Percentiles rank a stretch among this genome's conserved stretches.
phyloP scores from a whole-genome alignment of 257 asterid genomes.

The Solanum habrochaites region DNA sequence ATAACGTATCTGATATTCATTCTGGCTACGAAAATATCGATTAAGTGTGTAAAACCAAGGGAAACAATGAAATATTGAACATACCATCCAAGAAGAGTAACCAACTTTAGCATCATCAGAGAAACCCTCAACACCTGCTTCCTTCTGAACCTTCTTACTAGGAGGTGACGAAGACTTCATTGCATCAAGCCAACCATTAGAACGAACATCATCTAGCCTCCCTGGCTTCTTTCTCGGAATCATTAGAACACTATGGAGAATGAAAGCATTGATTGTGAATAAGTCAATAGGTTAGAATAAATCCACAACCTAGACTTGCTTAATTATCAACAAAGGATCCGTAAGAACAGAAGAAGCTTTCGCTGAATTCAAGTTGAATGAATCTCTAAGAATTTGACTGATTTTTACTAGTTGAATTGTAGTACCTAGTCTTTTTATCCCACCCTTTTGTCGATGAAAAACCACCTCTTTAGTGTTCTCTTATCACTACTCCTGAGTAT shows the following conservation, averaged over 20 bases:
- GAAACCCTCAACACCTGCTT: conserved; percentile 13
- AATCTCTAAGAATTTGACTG: neutral
- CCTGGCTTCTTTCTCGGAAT: conserved; percentile 41
- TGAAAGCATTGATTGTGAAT: conserved; percentile 36
- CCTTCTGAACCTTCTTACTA: conserved; percentile 30
- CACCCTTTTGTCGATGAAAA: conserved; percentile 48
- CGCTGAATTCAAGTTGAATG: conserved; percentile 40
- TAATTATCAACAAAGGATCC: conserved; percentile 36
- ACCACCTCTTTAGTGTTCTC: conserved; percentile 43
- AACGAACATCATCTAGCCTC: conserved; percentile 44
- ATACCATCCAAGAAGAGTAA: conserved; percentile 57
- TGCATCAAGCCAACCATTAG: conserved; percentile 71
- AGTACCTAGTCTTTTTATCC: conserved; percentile 21
- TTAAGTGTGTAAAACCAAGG: neutral
- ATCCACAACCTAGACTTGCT: conserved; percentile 48
- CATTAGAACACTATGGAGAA: conserved; percentile 18
- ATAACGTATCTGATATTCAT: neutral
- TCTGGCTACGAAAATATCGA: neutral
- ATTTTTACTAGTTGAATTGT: neutral
- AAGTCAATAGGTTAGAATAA: conserved; percentile 34
- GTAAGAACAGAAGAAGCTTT: conserved; percentile 51
- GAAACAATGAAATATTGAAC: neutral
- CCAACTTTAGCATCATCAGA: conserved; percentile 33
- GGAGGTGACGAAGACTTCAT: conserved; percentile 79
- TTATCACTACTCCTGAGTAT: conserved; percentile 26